Conservation (phyloP, 208 protist species). For the Acanthamoeba rhysodes region DNA sequence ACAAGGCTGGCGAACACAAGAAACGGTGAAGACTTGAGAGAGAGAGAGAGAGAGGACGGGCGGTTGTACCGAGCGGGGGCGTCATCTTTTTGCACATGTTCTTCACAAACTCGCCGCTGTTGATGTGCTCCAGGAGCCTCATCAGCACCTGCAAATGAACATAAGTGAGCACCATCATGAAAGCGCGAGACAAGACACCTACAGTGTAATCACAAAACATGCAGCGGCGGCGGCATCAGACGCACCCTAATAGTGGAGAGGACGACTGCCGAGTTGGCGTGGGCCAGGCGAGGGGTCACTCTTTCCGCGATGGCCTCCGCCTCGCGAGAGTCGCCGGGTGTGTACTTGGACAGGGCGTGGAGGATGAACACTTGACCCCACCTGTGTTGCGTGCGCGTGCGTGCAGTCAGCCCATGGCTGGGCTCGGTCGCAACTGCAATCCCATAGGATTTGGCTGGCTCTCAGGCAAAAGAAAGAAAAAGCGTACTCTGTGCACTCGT, state of each 20-base stretch:
- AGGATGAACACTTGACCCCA: constrained; percentile 99
- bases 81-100: constrained; percentile 95
- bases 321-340: constrained; percentile 86
- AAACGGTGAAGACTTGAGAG: not conserved
- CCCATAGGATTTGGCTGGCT: not conserved
- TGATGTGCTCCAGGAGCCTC: constrained; percentile 89
- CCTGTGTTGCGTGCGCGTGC: constrained; percentile 62
- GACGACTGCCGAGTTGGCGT: constrained; percentile 99
- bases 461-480: not conserved
- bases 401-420: not conserved
- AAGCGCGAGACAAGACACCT: no score
- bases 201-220: no score
- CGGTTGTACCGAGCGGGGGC: constrained; percentile 93
- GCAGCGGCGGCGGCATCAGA: constrained; percentile 76
- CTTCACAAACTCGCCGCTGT: constrained; percentile 85
- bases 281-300: constrained; percentile 96
- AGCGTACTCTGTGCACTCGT: constrained; percentile 96
- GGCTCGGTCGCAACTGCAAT: not conserved
- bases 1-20: not conserved
- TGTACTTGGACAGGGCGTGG: constrained; percentile 95
- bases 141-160: constrained; percentile 78
- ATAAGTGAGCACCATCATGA: no score
- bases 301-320: constrained; percentile 96
- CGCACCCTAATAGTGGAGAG: constrained; percentile 97
- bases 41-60: constrained; percentile 6